phyloP scores from a whole-genome alignment of 805 yeast genomes.

The Metschnikowia amazonensis region DNA sequence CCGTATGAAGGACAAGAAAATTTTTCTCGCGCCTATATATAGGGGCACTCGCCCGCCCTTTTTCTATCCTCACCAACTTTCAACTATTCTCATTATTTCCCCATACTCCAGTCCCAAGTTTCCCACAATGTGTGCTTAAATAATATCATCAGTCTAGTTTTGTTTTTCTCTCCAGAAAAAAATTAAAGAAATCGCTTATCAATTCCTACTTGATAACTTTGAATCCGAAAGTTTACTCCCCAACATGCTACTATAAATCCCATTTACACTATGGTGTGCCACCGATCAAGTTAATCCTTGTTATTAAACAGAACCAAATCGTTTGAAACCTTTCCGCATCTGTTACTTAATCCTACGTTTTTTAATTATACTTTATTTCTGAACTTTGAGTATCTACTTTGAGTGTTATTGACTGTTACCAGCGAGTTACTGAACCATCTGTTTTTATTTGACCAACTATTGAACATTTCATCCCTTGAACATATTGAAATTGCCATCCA shows the following conservation, averaged over 20 bases:
- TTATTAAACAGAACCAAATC: conserved; percentile 16
- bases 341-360: too few species aligned
- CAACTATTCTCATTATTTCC: conserved; percentile 10
- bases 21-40: conserved; percentile 15
- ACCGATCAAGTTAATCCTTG: conserved; percentile 24
- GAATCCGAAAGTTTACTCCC: conserved; percentile 14
- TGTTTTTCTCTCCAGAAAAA: conserved; percentile 18
- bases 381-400: too few species aligned
- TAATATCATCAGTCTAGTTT: conserved; percentile 14
- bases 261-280: conserved; percentile 34
- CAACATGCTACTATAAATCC: conserved; percentile 34
- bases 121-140: conserved; percentile 37
- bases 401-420: too few species aligned
- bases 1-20: conserved; percentile 9
- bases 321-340: conserved; percentile 26
- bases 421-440: too few species aligned
- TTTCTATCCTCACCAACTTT: conserved; percentile 6
- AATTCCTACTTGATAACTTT: conserved; percentile 24
- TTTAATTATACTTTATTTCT: too few species aligned
- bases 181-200: conserved; percentile 18
- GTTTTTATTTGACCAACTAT: too few species aligned
- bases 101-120: conserved; percentile 9
- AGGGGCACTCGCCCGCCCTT: conserved; percentile 3
- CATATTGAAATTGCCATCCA: too few species aligned
- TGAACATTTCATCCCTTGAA: too few species aligned